phyloP scores from a whole-genome alignment of 441 rosid species.

The Populus hybrid region DNA sequence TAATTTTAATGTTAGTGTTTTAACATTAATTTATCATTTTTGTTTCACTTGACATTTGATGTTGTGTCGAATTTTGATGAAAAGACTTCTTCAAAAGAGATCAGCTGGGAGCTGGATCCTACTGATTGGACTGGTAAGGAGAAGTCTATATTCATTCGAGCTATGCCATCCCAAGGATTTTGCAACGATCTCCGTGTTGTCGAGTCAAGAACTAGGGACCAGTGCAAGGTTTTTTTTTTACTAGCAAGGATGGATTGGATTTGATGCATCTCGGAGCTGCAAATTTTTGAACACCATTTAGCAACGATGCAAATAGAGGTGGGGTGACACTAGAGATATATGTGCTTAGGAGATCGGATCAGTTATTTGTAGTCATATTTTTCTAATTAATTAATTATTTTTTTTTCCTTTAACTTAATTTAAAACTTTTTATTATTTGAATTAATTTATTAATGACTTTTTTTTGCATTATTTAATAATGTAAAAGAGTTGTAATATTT shows the following conservation, averaged over 20 bases:
- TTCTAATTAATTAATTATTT: too few species aligned
- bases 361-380: slow-evolving; percentile 38
- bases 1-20: not conserved
- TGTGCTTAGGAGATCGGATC: slow-evolving; percentile 56
- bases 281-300: slow-evolving; percentile 35
- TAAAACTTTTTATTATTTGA: too few species aligned
- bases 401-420: too few species aligned
- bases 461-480: too few species aligned
- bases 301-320: slow-evolving; percentile 69
- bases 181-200: slow-evolving; percentile 58
- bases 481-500: too few species aligned
- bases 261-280: slow-evolving; percentile 44
- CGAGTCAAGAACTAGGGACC: slow-evolving; percentile 70
- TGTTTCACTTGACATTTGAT: slow-evolving; percentile 45
- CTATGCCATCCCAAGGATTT: slow-evolving; percentile 76
- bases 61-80: slow-evolving; percentile 64
- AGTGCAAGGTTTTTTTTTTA: slow-evolving; percentile 81
- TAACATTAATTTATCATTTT: not conserved
- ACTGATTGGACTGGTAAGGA: slow-evolving; percentile 93
- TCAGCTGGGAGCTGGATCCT: slow-evolving; percentile 78
- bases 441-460: too few species aligned
- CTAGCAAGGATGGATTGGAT: slow-evolving; percentile 49
- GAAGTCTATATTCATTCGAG: slow-evolving; percentile 65
- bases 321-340: slow-evolving; percentile 64
- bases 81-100: slow-evolving; percentile 87